Evolutionary conservation across 78 protist species (phyloP), one percentile per base, ranked within the genome.

Genomic region (Dictyostelium brefeldianum): DNA sequence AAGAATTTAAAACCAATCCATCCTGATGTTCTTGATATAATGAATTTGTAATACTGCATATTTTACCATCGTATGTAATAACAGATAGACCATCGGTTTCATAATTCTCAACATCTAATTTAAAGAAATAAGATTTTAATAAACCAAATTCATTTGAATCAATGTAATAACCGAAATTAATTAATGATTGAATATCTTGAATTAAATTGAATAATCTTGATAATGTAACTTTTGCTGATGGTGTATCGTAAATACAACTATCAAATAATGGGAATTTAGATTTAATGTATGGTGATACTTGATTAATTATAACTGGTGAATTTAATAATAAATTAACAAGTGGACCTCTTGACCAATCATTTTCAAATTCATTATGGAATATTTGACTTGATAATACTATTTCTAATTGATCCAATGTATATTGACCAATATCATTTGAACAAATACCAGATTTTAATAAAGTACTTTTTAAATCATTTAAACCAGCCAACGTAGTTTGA

Each of bases 381-480:
- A 56, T 5, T 56, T n/a, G n/a, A 56, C 18, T 20, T 20, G 65
- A 56, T 1, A 56, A 17, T 56, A 4, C 1, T 8, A 25, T 18
- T 56, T 56, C 65, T 18, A 56, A 56, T 56, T 6, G 4, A 18
- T 56, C 25, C 25, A 20, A 62, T 2, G 10, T 1, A 27, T 62
- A 62, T 3, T 25, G 71, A 27, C 25, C 18, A 27, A 62, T 25
- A 62, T 62, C 71, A 25, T 27, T 25, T 22, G 2, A 5, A 3
- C 71, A 62, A 62, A 62, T 25, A 11, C 71, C 71, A 25, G 71
- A 62, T 62, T 62, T 62, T 25, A 62, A 62, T 25, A 62, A 3
- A 11, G 11, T 9, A 62, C 71, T 62, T 10, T 62, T 62, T 25
- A 62, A 62, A 62, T 62, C 71, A 62, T 62, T 25, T 9, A 5